Base-by-base conservation (phyloP, 1,284 basidiomycete species). In the Neolentinus lepideus region DNA sequence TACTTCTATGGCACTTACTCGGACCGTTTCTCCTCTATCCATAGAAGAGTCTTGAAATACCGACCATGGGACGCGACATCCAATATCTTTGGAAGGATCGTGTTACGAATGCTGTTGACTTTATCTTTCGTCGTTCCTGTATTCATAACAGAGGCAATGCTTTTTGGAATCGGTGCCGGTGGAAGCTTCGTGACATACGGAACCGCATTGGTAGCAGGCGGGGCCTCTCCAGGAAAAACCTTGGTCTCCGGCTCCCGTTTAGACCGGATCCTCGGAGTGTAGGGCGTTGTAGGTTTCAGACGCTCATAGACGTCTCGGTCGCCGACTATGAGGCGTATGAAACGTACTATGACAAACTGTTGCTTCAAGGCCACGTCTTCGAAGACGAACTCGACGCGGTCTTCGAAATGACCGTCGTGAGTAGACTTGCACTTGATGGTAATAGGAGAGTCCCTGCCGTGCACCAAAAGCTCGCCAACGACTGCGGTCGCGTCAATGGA, bases 11-110 rank as follows among this genome's bases (percentile, higher is more conserved):
- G 3, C n/a, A 75, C 80, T 52, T 62, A 85, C 84, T 78, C 76
- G 70, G 79, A 78, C 19, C 77, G 75, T 55, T 69, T 67, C 57
- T 87, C 84, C 62, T 87, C 84, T 1, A 77, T 68, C 79, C 82
- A 84, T 1, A 85, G 60, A 3, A 86, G 61, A 22, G 67, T 64
- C 61, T 80, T 77, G 66, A 81, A 84, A 57, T 75, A 69, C 0
- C 71, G 64, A 0, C 68, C 67, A 60, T 85, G 81, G 0, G 22
- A 26, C 24, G 22, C 22, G 3, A n/a, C 27, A n/a, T 50, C 27
- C 4, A 50, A 25, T 24, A 50, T 21, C 24, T 4, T 21, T 25
- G 47, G 47, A 4, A 50, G n/a, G 6, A 50, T 29, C 11, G 21
- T 25, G 14, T 21, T 50, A 11, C 27, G 22, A n/a, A 50, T 8